These are phyloP conservation scores for Vaccinium macrocarpon DNA, from an alignment of 148 eudicot species.

Conservation along the genomic window DNA sequence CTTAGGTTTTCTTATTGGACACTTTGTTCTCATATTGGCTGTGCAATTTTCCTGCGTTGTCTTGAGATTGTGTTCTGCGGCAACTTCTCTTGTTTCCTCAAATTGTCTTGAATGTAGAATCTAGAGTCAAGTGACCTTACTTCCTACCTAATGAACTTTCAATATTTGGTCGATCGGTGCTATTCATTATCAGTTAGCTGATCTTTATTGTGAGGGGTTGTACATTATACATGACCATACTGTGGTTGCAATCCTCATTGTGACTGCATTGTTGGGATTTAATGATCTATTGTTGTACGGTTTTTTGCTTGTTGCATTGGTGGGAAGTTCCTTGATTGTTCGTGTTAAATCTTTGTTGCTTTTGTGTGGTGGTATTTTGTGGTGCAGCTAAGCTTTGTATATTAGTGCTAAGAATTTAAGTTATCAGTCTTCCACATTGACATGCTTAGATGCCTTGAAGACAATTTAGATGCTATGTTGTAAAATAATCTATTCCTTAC, in stretches of 20 bases:
- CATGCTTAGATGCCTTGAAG: constrained; percentile 1
- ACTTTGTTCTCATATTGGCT: background rate
- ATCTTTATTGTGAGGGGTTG: background rate
- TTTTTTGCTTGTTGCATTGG: background rate
- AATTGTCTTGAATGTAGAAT: background rate
- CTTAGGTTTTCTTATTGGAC: background rate
- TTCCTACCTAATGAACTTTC: background rate
- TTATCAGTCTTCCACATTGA: background rate
- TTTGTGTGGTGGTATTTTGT: background rate
- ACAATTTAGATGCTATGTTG: background rate
- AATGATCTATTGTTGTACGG: background rate
- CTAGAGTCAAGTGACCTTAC: constrained; percentile 1
- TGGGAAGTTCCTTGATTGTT: background rate
- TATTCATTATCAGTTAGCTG: background rate
- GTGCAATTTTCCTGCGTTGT: background rate
- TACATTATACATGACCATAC: background rate
- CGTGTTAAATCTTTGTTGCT: background rate
- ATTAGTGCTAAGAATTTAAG: background rate
- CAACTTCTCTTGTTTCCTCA: background rate
- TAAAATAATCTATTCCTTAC: background rate
- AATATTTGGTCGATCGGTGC: background rate
- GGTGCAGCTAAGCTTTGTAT: background rate
- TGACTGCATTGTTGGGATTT: background rate
- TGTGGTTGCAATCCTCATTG: background rate
- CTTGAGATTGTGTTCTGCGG: background rate